Base-by-base conservation (phyloP, 1,284 basidiomycete genomes). In the Heterobasidion occidentale region DNA sequence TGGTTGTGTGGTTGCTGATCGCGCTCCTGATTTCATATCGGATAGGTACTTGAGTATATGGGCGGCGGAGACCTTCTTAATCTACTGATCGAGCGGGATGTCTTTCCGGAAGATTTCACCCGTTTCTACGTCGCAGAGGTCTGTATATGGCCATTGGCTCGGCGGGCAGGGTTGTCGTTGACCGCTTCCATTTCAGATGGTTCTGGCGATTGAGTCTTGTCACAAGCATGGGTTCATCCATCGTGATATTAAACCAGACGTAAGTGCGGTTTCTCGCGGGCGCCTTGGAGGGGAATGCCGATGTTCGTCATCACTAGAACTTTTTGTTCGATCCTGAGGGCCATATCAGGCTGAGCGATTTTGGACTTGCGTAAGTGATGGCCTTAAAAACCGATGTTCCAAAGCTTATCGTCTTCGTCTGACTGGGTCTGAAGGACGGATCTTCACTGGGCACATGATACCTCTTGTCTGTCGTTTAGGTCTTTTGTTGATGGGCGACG, bases 221-320 rank as follows among this genome's bases (percentile, higher is more conserved):
- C 96, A 98, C 74, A 86, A 86, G 67, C 86, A 93, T 63, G 95
- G 95, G 3, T 98, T 96, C 75, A 97, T 98, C 64, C 95, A 98
- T 74, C 85, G 95, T 55, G 95, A 98, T 75, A 96, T 98, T 74
- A 96, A 96, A 74, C 93, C 93, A 60, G 90, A 93, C 73, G 87
- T 90, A 70, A 69, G 86, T 74, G 59, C 56, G 56, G 58, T 46
- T 60, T 45, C 59, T 57, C 56, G 50, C 61, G 52, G 20, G 46
- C 50, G 35, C 47, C 55, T 56, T 57, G 38, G 46, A 51, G 56
- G 54, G 53, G 9, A 15, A 52, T 36, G 51, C 19, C 56, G 52
- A 54, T 46, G 56, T 50, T 20, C 46, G 54, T 15, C 66, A 55
- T 59, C 62, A 51, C 57, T 62, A 95, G 87, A 98, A 98, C 72